A percentile compares a stretch with the other conserved stretches of the same genome.
These are phyloP conservation scores for Pulicaria dysenterica DNA, from an alignment of 129 eudicot genomes.

Conservation along the genomic window DNA sequence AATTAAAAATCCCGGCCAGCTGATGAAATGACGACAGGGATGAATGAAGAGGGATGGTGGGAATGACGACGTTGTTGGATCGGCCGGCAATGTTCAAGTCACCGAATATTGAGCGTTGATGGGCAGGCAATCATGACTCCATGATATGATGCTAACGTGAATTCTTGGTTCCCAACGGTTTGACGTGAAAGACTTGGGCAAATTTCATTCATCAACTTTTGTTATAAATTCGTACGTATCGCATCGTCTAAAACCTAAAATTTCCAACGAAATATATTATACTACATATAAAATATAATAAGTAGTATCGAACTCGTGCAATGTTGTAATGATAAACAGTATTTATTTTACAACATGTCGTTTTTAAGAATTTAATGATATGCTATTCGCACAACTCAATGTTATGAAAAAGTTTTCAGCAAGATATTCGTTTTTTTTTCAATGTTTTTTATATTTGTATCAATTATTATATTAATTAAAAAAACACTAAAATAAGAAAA, in stretches of 20 bases:
- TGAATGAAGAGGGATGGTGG: slow-evolving; percentile 5
- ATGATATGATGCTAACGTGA: slow-evolving; percentile 21
- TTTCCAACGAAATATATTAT: too few species aligned
- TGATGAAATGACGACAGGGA: slow-evolving; percentile 22
- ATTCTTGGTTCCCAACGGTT: slow-evolving; percentile 24
- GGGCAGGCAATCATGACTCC: slow-evolving; percentile 12
- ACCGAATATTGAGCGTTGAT: slow-evolving; percentile 27
- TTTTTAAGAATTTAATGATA: too few species aligned
- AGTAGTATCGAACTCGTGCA: too few species aligned
- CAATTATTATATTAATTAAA: too few species aligned
- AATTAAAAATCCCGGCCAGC: slow-evolving; percentile 26
- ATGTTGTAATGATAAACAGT: too few species aligned
- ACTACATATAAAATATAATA: too few species aligned
- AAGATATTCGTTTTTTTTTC: too few species aligned
- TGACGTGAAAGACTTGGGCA: slow-evolving; percentile 22
- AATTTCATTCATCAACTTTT: slow-evolving; percentile 21
- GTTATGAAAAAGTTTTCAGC: too few species aligned
- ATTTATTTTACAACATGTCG: too few species aligned
- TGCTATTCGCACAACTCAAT: too few species aligned
- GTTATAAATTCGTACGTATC: not conserved
- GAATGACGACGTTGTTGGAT: not conserved
- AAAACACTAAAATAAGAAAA: too few species aligned
- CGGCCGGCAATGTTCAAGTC: slow-evolving; percentile 21
- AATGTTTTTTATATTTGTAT: too few species aligned
- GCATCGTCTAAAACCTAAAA: slow-evolving; percentile 2